Evolutionary conservation across 805 yeast genomes (phyloP).

Genomic region (Barnettozyma populi): DNA sequence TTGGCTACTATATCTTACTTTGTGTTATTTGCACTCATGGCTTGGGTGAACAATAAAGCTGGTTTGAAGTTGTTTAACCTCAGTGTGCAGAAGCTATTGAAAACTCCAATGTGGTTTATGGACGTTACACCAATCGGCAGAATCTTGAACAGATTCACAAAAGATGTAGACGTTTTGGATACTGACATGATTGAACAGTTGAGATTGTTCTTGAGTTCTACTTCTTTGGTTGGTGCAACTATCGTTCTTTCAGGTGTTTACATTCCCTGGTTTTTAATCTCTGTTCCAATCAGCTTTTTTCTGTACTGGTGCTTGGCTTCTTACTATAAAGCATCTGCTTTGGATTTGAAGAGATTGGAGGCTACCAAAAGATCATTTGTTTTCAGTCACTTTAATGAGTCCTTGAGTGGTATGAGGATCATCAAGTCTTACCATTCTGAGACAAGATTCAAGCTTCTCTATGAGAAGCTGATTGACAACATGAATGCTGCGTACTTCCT

Average conservation of each 20-base stretch:
- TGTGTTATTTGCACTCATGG: conserved; percentile 51
- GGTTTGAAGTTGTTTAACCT: conserved; percentile 49
- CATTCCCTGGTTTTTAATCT: conserved; percentile 71
- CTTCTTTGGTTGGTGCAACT: conserved; percentile 53
- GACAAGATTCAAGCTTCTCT: conserved; percentile 41
- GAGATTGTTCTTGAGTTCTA: conserved; percentile 50
- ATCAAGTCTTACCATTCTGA: conserved; percentile 54
- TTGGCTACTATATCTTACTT: conserved; percentile 42
- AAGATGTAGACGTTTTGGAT: conserved; percentile 79
- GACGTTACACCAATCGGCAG: conserved; percentile 86
- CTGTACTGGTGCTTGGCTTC: conserved; percentile 41
- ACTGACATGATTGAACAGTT: conserved; percentile 70
- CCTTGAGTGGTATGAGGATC: conserved; percentile 60
- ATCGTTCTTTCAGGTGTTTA: conserved; percentile 62
- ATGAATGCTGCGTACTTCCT: conserved; percentile 66
- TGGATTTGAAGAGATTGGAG: conserved; percentile 76
- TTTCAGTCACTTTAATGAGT: conserved; percentile 67
- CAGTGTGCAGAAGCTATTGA: conserved; percentile 53
- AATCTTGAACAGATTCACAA: conserved; percentile 77
- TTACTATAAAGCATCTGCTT: conserved; percentile 63
- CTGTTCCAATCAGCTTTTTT: conserved; percentile 46
- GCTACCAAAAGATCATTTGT: conserved; percentile 66
- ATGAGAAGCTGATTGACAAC: conserved; percentile 43
- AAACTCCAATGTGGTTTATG: conserved; percentile 77
- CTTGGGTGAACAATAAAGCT: conserved; percentile 46